These are phyloP conservation scores for Cornus suecica DNA, from an alignment of 148 eudicot species.

Conservation along the genomic window DNA sequence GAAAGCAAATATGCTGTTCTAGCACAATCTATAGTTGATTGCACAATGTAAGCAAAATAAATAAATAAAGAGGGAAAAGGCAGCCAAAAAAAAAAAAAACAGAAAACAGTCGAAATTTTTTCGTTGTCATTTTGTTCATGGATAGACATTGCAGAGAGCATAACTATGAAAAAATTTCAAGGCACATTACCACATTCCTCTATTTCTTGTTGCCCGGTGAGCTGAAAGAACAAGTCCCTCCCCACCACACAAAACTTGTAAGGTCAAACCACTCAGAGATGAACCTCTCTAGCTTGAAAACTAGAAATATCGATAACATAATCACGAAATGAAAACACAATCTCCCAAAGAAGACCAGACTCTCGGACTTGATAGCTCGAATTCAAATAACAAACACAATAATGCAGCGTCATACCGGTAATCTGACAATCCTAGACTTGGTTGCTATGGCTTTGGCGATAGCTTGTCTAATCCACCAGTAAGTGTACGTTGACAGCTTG, in stretches of 20 bases:
- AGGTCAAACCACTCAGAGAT: not conserved
- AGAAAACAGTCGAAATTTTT: not conserved
- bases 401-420: constrained; percentile 25
- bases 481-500: constrained; percentile 29
- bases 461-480: constrained; percentile 35
- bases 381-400: not conserved
- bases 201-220: not conserved
- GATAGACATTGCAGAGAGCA: not conserved
- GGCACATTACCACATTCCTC: not conserved
- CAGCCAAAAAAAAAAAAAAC: not conserved
- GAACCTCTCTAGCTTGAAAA: not conserved
- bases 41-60: no score
- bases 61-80: not conserved
- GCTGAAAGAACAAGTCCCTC: not conserved
- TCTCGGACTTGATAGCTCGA: not conserved
- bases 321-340: no score
- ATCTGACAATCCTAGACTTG: constrained; percentile 20
- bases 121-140: not conserved
- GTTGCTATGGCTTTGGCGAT: constrained; percentile 19
- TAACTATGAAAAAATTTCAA: no score
- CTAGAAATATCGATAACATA: no score
- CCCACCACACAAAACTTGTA: not conserved
- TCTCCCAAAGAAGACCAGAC: not conserved
- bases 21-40: no score
- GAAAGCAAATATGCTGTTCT: no score